Percentiles rank a stretch among this genome's conserved stretches.
These are phyloP conservation scores for Euphrasia confusa DNA, from an alignment of 257 asterid species.

Conservation along the genomic window DNA sequence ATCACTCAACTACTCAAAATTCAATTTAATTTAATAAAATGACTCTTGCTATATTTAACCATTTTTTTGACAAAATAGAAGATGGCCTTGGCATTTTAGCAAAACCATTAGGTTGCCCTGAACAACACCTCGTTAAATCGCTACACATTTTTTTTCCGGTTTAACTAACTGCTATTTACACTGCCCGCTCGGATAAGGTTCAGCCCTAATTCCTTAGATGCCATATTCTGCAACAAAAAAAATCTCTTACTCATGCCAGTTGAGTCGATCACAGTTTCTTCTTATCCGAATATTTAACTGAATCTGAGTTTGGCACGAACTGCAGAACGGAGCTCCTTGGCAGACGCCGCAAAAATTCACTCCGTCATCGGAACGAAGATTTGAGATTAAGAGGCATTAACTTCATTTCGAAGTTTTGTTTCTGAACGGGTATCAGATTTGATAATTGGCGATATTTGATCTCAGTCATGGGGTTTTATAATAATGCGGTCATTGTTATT, in stretches of 20 bases:
- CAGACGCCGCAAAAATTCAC: background rate
- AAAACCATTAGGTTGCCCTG: no score
- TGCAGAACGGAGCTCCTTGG: background rate
- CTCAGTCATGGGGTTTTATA: background rate
- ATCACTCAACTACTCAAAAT: no score
- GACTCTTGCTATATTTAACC: no score
- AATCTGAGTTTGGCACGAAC: conserved; percentile 8
- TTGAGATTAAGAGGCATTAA: conserved; percentile 12
- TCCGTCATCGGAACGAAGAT: background rate
- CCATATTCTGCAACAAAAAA: background rate
- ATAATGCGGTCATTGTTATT: conserved; percentile 15
- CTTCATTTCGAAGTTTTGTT: background rate
- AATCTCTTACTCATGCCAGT: conserved; percentile 1
- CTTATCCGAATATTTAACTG: background rate
- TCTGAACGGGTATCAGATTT: background rate
- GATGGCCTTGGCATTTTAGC: no score
- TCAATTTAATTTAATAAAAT: no score
- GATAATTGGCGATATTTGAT: background rate
- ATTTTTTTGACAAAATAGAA: no score
- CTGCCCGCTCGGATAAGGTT: conserved; percentile 23
- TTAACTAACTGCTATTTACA: background rate
- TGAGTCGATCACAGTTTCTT: background rate
- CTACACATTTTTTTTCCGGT: no score
- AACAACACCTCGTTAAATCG: no score
- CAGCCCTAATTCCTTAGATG: conserved; percentile 28